Conservation (phyloP, 2,329 filamentous ascomycete species). For the Coniella lustricola region DNA sequence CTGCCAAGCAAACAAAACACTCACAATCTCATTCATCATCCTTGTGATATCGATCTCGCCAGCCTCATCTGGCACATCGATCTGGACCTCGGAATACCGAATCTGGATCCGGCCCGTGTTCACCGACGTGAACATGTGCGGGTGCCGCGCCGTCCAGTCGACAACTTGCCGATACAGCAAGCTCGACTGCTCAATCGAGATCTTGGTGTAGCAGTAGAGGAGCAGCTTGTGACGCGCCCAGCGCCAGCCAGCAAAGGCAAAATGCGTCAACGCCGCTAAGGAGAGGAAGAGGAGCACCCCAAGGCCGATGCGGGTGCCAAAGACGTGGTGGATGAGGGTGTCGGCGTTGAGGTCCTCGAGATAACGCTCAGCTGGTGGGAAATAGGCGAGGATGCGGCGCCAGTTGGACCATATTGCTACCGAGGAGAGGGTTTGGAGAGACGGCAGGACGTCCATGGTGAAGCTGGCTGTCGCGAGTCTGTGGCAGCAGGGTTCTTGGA, state of each 20-base stretch:
- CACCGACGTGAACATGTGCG: constrained; percentile 1
- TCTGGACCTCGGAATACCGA: neutral
- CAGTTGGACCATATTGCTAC: constrained; percentile 14
- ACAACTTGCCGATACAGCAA: constrained; percentile 1
- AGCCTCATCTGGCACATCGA: constrained; percentile 6
- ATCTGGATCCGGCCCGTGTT: neutral
- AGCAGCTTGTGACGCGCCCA: neutral
- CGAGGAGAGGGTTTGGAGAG: constrained; percentile 7
- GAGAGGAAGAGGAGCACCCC: neutral
- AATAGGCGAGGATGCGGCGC: constrained; percentile 11
- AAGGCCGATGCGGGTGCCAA: constrained; percentile 6
- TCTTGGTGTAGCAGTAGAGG: constrained; percentile 6
- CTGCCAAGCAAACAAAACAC: too few relatives aligned
- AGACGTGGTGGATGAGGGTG: neutral
- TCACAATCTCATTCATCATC: constrained; percentile 11
- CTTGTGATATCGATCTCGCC: constrained; percentile 3
- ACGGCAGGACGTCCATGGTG: constrained; percentile 8
- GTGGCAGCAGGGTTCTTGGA: too few relatives aligned
- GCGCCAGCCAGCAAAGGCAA: constrained; percentile 3
- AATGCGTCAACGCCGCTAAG: neutral
- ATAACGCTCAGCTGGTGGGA: constrained; percentile 3
- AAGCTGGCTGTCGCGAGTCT: too few relatives aligned
- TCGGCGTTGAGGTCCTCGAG: constrained; percentile 4
- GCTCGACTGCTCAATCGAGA: constrained; percentile 3
- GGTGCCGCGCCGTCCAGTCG: constrained; percentile 5